phyloP scores from a whole-genome alignment of 352 stramenopile genomes.

The Globisporangium splendens region DNA sequence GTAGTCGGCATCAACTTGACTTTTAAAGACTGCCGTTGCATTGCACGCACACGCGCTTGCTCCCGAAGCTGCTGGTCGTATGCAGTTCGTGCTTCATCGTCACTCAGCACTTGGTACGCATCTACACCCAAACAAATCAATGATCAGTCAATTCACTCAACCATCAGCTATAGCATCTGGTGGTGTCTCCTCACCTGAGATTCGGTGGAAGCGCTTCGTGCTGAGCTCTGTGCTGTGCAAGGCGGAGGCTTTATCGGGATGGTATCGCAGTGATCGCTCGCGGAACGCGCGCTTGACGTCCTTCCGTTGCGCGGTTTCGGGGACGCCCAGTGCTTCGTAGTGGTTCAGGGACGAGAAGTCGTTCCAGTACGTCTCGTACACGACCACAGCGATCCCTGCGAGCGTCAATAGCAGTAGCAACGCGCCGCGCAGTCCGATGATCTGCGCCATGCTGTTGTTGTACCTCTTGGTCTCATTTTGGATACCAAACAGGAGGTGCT shows the following conservation, averaged over 20 bases:
- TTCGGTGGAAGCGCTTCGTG: slow-evolving; percentile 29
- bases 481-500: too few species aligned
- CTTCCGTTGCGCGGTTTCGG: slow-evolving; percentile 13
- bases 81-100: slow-evolving; percentile 14
- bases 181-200: slow-evolving; percentile 20
- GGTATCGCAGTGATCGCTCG: slow-evolving; percentile 66
- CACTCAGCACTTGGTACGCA: slow-evolving; percentile 26
- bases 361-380: slow-evolving; percentile 30
- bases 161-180: background rate
- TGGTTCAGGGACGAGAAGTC: slow-evolving; percentile 35
- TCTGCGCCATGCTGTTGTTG: too few species aligned
- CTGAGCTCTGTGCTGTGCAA: slow-evolving; percentile 19
- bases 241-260: slow-evolving; percentile 60
- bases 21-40: slow-evolving; percentile 11
- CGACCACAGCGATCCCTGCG: background rate
- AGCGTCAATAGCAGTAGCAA: background rate
- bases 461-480: too few species aligned
- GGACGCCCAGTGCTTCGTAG: slow-evolving; percentile 37
- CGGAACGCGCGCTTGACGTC: slow-evolving; percentile 64
- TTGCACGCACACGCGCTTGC: slow-evolving; percentile 18
- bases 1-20: slow-evolving; percentile 8
- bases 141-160: background rate
- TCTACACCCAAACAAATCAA: slow-evolving; percentile 13
- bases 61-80: slow-evolving; percentile 30
- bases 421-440: background rate